Evolutionary conservation across 2,329 filamentous ascomycete species (phyloP), one percentile per base, ranked within the genome.

Genomic region (Pseudopithomyces maydicus): DNA sequence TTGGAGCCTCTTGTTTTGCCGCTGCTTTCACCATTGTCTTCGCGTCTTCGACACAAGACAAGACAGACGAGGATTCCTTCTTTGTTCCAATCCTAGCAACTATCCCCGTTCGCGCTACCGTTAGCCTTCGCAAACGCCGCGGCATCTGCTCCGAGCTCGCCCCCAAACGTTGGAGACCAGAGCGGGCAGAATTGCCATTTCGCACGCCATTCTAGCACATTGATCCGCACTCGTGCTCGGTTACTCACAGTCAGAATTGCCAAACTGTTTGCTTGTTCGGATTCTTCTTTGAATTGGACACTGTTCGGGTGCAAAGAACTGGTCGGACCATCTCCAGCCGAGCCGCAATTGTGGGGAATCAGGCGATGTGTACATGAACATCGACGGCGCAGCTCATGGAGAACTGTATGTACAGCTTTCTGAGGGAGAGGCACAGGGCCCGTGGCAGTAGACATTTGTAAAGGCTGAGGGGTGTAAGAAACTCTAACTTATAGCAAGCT

Each of bases 141-240:
- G 67, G 69, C 59, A 35, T 68, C 59, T 70, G 67, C 63, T 61
- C 62, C 47, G 58, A 59, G 44, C 46, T 48, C 26, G 42, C 41
- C 51, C 32, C 47, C 45, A 32, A n/a, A 41, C 50, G 50, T 56
- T 38, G 55, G 53, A 58, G 52, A 20, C 33, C 32, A 58, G 62
- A 64, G 64, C 66, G 66, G 64, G 52, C 62, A 52, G 48, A 50
- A 57, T 65, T 70, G 53, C 66, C 67, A 47, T 8, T n/a, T 39
- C 19, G 1, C 19, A 39, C 14, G 20, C 46, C 15, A 15, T 15
- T 23, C 14, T 12, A 48, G 46, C 32, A 48, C 2, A 33, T n/a
- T 8, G 19, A 19, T 7, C 19, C 54, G 47, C 35, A 23, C 15
- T 38, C 3, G 14, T 5, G 33, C 38, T 23, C 11, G 7, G 15